A percentile compares a stretch with the other conserved stretches of the same genome.
Conservation (phyloP, 2,329 filamentous ascomycete species). For the Cladosporium sp. region DNA sequence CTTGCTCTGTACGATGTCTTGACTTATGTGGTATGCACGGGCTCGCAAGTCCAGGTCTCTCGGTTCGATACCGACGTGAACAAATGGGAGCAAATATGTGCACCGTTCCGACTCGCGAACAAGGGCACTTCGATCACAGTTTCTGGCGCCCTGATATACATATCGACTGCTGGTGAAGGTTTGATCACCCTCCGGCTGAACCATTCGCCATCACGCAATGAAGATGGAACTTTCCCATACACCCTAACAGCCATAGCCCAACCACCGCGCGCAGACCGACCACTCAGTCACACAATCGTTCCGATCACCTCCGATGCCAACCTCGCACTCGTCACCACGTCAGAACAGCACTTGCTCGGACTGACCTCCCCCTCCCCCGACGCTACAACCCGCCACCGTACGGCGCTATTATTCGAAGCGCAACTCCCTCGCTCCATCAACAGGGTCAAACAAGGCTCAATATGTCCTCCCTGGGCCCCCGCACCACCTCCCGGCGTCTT, state of each 20-base stretch:
- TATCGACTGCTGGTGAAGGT: constrained; percentile 58
- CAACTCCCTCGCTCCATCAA: constrained; percentile 45
- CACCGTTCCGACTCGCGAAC: constrained; percentile 36
- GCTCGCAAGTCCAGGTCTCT: constrained; percentile 45
- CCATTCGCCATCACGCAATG: constrained; percentile 40
- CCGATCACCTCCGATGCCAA: constrained; percentile 11
- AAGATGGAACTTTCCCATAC: constrained; percentile 33
- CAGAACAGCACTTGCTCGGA: constrained; percentile 33
- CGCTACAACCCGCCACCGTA: constrained; percentile 4
- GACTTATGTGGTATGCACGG: constrained; percentile 56
- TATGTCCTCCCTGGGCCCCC: constrained; percentile 42
- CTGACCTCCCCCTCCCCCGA: constrained; percentile 23
- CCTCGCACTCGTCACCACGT: constrained; percentile 30
- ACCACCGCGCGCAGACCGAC: constrained; percentile 28
- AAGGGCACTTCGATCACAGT: constrained; percentile 54
- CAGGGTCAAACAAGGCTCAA: constrained; percentile 54
- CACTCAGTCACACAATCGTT: constrained; percentile 30
- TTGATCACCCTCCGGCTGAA: constrained; percentile 50
- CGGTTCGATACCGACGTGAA: constrained; percentile 39
- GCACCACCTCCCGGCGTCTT: constrained; percentile 43
- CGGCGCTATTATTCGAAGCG: constrained; percentile 43
- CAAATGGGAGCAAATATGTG: constrained; percentile 35
- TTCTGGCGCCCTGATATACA: constrained; percentile 50
- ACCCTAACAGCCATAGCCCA: constrained; percentile 32
- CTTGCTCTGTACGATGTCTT: constrained; percentile 58